phyloP scores from a whole-genome alignment of 495 filamentous ascomycete genomes.

The Daldinia bambusicola region DNA sequence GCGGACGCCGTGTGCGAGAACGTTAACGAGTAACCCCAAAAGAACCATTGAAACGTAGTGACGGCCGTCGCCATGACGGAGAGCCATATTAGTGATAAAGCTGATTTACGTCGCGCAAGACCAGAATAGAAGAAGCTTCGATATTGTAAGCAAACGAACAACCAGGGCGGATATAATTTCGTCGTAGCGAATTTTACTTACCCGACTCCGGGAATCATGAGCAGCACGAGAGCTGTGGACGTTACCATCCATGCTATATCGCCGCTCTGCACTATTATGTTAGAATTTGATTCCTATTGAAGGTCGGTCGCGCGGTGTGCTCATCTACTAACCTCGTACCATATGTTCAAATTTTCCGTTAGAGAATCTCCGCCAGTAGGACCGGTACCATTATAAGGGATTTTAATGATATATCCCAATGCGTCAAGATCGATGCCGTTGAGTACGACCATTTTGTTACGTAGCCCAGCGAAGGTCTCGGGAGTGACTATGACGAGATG shows the following conservation, averaged over 20 bases:
- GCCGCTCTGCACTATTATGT: constrained; percentile 66
- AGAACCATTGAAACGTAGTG: constrained; percentile 97
- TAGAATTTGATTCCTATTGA: constrained; percentile 12
- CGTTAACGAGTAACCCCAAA: constrained; percentile 96
- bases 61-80: constrained; percentile 96
- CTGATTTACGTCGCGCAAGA: constrained; percentile 95
- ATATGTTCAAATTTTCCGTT: constrained; percentile 78
- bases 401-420: constrained; percentile 59
- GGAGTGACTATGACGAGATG: constrained; percentile 12
- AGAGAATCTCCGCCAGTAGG: constrained; percentile 79
- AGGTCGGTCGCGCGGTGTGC: neutral
- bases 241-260: constrained; percentile 94
- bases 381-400: constrained; percentile 72
- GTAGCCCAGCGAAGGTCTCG: constrained; percentile 21
- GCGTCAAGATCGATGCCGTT: constrained; percentile 54
- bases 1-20: constrained; percentile 87
- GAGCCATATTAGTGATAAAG: constrained; percentile 93
- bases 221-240: constrained; percentile 86
- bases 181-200: constrained; percentile 46
- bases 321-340: constrained; percentile 72
- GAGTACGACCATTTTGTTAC: constrained; percentile 47
- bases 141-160: constrained; percentile 27
- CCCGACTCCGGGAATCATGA: constrained; percentile 98
- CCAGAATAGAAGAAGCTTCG: constrained; percentile 95
- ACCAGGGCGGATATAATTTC: constrained; percentile 10